phyloP scores from a whole-genome alignment of 73 alveolate species.

The Tetrahymena thermophila region DNA sequence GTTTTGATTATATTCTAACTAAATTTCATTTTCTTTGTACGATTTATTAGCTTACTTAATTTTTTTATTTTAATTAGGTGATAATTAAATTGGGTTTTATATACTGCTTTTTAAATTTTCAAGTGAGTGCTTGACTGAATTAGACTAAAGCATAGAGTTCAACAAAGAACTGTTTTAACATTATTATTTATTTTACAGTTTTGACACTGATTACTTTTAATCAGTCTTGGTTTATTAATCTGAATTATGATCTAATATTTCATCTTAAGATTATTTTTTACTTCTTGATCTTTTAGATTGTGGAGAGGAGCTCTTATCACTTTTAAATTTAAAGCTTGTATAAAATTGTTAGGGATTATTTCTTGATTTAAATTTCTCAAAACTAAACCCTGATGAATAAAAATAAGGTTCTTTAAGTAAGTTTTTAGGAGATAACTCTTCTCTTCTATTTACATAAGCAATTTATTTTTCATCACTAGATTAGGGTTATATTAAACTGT shows the following conservation, averaged over 20 bases:
- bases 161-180: background rate
- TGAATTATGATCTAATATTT: background rate
- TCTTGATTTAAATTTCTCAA: background rate
- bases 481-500: background rate
- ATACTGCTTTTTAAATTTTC: background rate
- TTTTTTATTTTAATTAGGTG: background rate
- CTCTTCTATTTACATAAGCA: background rate
- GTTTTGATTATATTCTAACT: background rate
- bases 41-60: background rate
- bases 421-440: background rate
- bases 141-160: background rate
- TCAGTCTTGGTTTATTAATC: background rate
- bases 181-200: background rate
- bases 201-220: background rate
- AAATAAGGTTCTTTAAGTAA: background rate
- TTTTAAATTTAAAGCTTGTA: background rate
- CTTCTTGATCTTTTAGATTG: background rate
- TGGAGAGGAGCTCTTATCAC: background rate
- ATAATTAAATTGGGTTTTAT: background rate
- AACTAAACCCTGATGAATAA: background rate
- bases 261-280: background rate
- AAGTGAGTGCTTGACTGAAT: background rate
- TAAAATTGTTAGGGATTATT: background rate
- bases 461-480: background rate
- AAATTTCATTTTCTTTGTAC: background rate